Evolutionary conservation across 768 basidiomycete genomes (phyloP), one percentile per base, ranked within the genome.

Genomic region (Punctularia strigosozonata): DNA sequence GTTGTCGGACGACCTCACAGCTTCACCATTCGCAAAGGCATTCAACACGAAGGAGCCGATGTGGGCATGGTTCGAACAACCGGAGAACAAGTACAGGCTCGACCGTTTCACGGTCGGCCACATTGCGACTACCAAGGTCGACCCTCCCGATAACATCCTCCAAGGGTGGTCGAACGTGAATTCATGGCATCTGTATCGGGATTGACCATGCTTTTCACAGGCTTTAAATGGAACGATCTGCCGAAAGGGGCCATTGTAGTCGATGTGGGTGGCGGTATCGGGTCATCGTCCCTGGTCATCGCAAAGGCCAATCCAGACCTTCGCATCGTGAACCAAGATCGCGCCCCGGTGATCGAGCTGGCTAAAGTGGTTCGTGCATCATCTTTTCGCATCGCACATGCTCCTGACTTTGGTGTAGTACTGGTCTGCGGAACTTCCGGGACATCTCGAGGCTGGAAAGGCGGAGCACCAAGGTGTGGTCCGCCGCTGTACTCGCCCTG

Each of bases 31-130:
- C 35, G 48, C 47, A n/a, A 42, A 44, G 2, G 58, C 58, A 1
- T 46, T 50, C 26, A 46, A 53, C 6, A 45, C 41, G 14, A 32
- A 50, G 1, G 42, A 43, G 14, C 43, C 53, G 1, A 15, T 57
- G 3, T 65, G 57, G 51, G 48, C 51, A 1, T 55, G 45, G 34
- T 48, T 46, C 12, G 49, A 53, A 15, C 30, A 43, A 5, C 49
- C 50, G 4, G 43, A 37, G 22, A 50, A 60, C 37, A 35, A 45
- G 23, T 37, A 19, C 4, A 31, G 48, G 10, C 42, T 50, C 10
- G 41, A 43, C 2, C 54, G 61, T 1, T 64, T 65, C 36, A 49
- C 45, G 2, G 43, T 52, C 4, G 62, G 52, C 6, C 64, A 65
- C 55, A 40, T 47, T 22, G 54, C 54, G n/a, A 31, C 54, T 1